Evolutionary conservation across 2,329 filamentous ascomycete genomes (phyloP), one percentile per base, ranked within the genome.

Genomic region (Aspergillus luchuensis): DNA sequence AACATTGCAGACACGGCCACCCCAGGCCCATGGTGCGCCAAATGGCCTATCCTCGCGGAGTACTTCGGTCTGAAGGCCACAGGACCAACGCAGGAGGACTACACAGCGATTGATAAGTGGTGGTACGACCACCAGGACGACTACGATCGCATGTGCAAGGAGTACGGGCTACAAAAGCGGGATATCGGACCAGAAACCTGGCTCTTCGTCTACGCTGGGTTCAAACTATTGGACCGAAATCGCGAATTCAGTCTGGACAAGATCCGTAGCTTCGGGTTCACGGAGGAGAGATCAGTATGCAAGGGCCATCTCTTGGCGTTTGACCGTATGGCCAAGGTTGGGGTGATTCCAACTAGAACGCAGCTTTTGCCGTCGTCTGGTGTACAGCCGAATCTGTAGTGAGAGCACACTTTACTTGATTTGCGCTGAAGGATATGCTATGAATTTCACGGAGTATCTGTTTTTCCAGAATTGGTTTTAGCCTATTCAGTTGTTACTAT

Each of bases 1-100:
- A 73, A 72, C 60, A 66, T 64, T 17, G 71, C 66, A 2, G 71
- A 73, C 54, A 65, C n/a, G 7, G 64, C 64, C 5, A 55, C 47
- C 1, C 57, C 62, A 5, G 58, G 52, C 0, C 52, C 62, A 0
- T 72, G 66, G 66, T 50, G 49, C 2, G 15, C 57, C 21, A 58
- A 57, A 11, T 73, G 69, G 71, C 60, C 66, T 3, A 63, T 48
- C 1, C 49, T 72, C 19, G 19, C 28, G 10, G 36, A 43, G 8
- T 69, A 69, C 53, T 72, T 72, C 47, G 68, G 67, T 1, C 57
- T 73, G 15, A 28, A 55, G 5, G 65, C 64, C 1, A 38, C 54
- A 8, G 61, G 59, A 3, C 60, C 67, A 0, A 33, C 5, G 5
- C 50, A 55, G 3, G 36, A 52, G 5, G 56, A 45, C 10, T 67